These are phyloP conservation scores for Rhododendron ovatum DNA, from an alignment of 148 eudicot species.

Conservation along the genomic window DNA sequence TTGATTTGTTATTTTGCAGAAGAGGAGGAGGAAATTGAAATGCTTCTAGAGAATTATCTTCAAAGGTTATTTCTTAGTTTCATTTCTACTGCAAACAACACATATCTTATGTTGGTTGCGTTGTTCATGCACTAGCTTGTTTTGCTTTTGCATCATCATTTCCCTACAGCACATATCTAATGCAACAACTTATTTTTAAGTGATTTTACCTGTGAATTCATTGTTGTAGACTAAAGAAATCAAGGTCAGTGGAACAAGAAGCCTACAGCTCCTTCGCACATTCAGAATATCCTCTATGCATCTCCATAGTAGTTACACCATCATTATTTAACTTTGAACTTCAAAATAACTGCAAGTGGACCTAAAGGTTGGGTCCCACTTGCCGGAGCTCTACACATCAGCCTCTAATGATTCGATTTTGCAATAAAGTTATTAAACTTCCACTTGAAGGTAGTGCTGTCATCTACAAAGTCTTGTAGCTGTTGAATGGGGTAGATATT, in stretches of 20 bases:
- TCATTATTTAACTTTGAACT: background rate
- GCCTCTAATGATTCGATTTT: background rate
- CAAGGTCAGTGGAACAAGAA: background rate
- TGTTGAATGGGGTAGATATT: background rate
- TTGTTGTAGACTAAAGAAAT: background rate
- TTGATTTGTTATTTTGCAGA: conserved; percentile 47
- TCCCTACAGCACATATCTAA: background rate
- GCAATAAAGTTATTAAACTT: background rate
- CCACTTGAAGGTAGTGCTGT: background rate
- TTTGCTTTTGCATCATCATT: background rate
- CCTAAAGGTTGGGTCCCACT: background rate
- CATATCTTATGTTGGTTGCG: background rate
- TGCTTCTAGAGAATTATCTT: conserved; percentile 94
- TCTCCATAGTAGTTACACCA: background rate
- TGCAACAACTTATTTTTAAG: background rate
- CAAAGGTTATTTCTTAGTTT: conserved; percentile 53
- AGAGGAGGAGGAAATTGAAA: conserved; percentile 99
- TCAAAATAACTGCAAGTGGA: background rate
- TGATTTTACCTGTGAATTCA: background rate
- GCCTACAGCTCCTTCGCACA: background rate
- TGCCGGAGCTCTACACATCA: background rate
- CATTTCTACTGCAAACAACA: background rate
- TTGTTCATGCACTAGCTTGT: background rate
- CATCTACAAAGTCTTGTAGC: background rate
- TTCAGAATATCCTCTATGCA: background rate